phyloP scores from a whole-genome alignment of 169 alveolate genomes.

The Eimeria acervulina region DNA sequence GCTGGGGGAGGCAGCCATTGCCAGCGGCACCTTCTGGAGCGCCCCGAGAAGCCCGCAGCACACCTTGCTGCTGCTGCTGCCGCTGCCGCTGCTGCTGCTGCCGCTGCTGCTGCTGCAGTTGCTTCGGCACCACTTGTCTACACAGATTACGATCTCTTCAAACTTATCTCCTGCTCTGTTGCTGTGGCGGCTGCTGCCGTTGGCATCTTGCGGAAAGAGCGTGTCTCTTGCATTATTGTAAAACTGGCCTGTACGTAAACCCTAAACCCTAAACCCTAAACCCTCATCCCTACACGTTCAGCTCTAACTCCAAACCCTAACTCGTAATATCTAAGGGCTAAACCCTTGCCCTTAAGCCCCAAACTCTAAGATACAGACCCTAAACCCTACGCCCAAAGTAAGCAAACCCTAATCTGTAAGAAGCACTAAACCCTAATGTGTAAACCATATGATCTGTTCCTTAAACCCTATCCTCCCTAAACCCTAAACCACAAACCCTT shows the following conservation, averaged over 20 bases:
- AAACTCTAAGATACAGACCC: not conserved
- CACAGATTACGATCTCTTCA: conserved; percentile 19
- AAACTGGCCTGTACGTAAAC: not conserved
- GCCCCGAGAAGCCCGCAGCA: not conserved
- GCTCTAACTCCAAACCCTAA: not conserved
- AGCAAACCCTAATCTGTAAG: not conserved
- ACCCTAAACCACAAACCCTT: not conserved
- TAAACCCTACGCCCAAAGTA: not conserved
- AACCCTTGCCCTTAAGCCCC: not conserved
- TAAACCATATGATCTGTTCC: too few species aligned
- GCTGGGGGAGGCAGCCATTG: not conserved
- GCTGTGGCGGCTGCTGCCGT: conserved; percentile 1
- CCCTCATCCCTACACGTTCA: not conserved
- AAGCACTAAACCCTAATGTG: not conserved
- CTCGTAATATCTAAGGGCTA: too few species aligned
- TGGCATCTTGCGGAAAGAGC: conserved; percentile 55
- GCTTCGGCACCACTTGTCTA: not conserved
- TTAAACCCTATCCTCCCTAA: conserved; percentile 2
- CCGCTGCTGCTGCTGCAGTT: conserved; percentile 6
- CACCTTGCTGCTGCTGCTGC: not conserved
- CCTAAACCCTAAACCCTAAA: conserved; percentile 38
- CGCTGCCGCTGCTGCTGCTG: not conserved
- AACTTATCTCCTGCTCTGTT: conserved; percentile 76
- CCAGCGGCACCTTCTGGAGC: not conserved
- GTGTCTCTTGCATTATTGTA: conserved; percentile 4